Conservation (phyloP, 1,284 basidiomycete species). For the Trichosporon asahii region DNA sequence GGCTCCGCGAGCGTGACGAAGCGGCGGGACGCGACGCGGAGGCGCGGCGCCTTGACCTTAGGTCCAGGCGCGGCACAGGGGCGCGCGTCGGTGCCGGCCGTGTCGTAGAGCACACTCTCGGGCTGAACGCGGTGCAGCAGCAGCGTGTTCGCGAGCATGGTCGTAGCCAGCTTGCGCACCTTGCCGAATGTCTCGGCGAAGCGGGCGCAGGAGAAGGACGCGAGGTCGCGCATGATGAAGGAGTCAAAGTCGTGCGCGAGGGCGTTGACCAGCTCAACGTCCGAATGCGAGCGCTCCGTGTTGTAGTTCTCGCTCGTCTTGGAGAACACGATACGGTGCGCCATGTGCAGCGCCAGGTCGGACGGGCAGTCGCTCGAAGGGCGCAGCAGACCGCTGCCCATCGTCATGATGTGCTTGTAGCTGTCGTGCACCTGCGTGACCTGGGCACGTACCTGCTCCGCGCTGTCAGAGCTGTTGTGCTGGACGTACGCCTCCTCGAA, state of each 20-base stretch:
- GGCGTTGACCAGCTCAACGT: constrained; percentile 17
- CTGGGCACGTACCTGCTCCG: constrained; percentile 57
- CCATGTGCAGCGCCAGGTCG: constrained; percentile 23
- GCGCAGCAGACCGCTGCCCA: constrained; percentile 17
- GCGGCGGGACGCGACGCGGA: constrained; percentile 24
- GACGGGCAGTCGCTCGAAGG: constrained; percentile 15
- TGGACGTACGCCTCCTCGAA: constrained; percentile 18
- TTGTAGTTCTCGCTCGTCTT: neutral
- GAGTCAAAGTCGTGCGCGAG: constrained; percentile 22
- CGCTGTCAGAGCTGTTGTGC: constrained; percentile 67
- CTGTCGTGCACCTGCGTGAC: constrained; percentile 51
- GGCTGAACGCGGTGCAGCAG: constrained; percentile 27
- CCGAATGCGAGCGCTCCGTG: neutral
- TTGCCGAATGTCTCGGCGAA: constrained; percentile 12
- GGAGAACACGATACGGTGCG: constrained; percentile 21
- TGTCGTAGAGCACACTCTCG: constrained; percentile 27
- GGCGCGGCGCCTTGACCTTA: constrained; percentile 13
- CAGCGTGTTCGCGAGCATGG: constrained; percentile 25
- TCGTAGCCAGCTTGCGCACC: constrained; percentile 21
- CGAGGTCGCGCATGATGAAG: constrained; percentile 15
- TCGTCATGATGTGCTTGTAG: constrained; percentile 29
- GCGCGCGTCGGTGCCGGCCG: constrained; percentile 20
- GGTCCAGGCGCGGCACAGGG: constrained; percentile 16
- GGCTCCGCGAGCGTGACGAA: constrained; percentile 26
- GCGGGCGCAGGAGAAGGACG: constrained; percentile 3